Percentiles rank a stretch among this genome's conserved stretches.
phyloP scores from a whole-genome alignment of 2,329 filamentous ascomycete species.

The Aspergillus pseudoglaucus region DNA sequence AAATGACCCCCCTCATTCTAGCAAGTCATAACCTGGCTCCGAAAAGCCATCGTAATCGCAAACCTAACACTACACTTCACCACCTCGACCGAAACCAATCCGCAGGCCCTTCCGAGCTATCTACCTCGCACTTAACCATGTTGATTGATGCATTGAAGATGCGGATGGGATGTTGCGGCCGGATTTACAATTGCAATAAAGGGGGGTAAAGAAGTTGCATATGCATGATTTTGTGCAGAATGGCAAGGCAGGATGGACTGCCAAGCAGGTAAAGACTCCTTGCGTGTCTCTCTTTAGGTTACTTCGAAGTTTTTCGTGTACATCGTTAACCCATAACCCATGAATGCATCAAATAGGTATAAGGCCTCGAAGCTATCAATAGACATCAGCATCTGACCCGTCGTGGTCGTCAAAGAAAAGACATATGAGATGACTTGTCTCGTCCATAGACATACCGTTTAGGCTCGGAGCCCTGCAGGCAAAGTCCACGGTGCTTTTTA shows the following conservation, averaged over 20 bases:
- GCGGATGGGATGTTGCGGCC: neutral
- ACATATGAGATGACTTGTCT: no score
- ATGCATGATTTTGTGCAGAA: neutral
- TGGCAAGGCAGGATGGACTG: neutral
- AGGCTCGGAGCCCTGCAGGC: no score
- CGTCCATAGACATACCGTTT: no score
- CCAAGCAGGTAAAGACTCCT: neutral
- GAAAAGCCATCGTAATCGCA: neutral
- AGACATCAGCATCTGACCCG: no score
- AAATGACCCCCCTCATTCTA: neutral
- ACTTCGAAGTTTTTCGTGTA: neutral
- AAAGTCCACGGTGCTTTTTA: no score
- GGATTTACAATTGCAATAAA: neutral
- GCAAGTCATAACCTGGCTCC: neutral
- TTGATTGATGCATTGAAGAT: neutral
- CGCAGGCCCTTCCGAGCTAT: neutral
- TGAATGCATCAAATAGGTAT: no score
- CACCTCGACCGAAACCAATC: neutral
- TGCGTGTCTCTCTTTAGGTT: neutral
- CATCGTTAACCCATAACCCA: no score
- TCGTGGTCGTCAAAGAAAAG: no score
- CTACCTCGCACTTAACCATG: neutral
- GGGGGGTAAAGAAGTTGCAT: neutral
- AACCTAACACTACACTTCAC: neutral
- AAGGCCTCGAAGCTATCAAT: no score